Conservation (phyloP, 1,284 basidiomycete genomes). For the Mycosarcoma maydis region DNA sequence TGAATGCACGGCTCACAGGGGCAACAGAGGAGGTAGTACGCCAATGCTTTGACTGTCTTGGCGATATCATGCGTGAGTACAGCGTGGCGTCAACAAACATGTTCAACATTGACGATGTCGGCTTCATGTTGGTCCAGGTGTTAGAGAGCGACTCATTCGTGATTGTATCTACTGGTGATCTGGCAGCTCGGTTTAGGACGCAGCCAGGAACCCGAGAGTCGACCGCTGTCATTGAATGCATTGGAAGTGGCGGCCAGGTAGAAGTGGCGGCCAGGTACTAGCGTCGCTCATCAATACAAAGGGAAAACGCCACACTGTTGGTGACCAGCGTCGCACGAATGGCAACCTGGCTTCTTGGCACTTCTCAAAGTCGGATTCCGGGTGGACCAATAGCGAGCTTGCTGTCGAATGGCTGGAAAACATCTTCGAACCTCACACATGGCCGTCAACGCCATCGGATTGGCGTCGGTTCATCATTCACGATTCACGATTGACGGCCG, state of each 20-base stretch:
- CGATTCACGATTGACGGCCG: no score
- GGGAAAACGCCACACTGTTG: no score
- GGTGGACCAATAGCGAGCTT: no score
- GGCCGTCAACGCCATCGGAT: no score
- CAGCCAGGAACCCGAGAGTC: constrained; percentile 8
- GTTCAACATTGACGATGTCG: no score
- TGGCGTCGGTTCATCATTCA: no score
- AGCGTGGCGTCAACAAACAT: no score
- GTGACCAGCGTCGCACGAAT: no score
- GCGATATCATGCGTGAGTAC: constrained; percentile 2
- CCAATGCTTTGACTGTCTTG: constrained; percentile 1
- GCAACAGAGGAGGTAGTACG: neutral
- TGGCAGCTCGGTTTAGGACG: constrained; percentile 4
- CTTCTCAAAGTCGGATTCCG: no score
- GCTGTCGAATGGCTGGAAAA: no score
- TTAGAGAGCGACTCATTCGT: constrained; percentile 5
- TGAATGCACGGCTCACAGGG: neutral
- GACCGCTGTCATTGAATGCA: constrained; percentile 13
- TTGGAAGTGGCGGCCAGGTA: constrained; percentile 10
- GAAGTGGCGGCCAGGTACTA: constrained; percentile 1
- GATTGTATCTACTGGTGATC: constrained; percentile 4
- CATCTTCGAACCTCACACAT: no score
- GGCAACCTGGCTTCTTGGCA: no score
- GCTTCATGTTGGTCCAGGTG: constrained; percentile 2
- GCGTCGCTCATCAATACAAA: neutral